Evolutionary conservation across 345 rosid species (phyloP).

Genomic region (Hirschfeldia incana): DNA sequence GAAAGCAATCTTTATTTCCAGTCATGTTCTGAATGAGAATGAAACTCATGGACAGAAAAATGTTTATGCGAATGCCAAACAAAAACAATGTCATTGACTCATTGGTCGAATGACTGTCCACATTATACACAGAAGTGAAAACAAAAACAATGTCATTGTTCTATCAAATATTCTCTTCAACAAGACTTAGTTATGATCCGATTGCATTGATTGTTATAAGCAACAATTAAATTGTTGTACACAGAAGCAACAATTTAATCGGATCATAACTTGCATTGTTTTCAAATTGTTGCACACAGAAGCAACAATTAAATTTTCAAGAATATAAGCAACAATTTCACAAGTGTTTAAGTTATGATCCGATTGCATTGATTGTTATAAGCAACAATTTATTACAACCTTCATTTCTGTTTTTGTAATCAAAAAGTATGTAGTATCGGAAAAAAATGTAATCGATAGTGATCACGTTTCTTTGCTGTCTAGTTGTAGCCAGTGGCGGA

Average conservation of each 20-base stretch:
- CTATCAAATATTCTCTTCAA: no score
- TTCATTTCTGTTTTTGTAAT: not conserved
- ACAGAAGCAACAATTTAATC: no score
- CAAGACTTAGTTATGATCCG: not conserved
- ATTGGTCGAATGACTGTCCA: slow-evolving; percentile 1
- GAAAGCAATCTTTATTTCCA: not conserved
- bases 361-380: slow-evolving; percentile 22
- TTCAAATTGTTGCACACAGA: no score
- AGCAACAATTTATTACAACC: not conserved
- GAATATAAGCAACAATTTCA: no score
- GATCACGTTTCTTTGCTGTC: slow-evolving; percentile 7
- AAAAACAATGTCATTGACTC: not conserved
- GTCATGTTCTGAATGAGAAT: not conserved
- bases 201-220: slow-evolving; percentile 19
- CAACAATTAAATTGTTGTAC: no score
- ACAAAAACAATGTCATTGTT: no score
- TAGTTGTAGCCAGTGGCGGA: slow-evolving; percentile 8
- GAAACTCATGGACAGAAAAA: not conserved
- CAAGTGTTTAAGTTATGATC: not conserved
- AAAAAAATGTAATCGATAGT: not conserved
- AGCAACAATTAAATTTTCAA: no score
- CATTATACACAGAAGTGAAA: not conserved
- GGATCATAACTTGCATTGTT: no score
- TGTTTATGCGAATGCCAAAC: slow-evolving; percentile 5
- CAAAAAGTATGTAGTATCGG: not conserved